phyloP scores from a whole-genome alignment of 768 basidiomycete genomes.

The Boletus vermiculosoides region DNA sequence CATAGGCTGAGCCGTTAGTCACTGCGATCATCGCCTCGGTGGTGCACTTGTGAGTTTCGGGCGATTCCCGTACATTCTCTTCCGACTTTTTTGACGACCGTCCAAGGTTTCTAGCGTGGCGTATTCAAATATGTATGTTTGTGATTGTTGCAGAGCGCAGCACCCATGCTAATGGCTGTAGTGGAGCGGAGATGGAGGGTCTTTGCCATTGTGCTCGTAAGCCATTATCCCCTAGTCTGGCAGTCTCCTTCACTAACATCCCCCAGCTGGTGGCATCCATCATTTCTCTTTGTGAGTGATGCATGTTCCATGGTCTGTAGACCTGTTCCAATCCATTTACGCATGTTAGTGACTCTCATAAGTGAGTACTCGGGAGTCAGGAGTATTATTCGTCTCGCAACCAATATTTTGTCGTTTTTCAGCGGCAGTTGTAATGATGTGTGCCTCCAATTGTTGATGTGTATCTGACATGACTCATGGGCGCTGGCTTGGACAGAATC shows the following conservation, averaged over 20 bases:
- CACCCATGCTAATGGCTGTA: neutral
- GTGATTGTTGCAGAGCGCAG: neutral
- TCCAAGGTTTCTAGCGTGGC: slow-evolving; percentile 4
- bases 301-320: neutral
- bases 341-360: neutral
- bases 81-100: neutral
- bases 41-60: slow-evolving; percentile 1
- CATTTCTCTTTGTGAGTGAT: neutral
- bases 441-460: neutral
- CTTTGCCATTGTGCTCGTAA: neutral
- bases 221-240: neutral
- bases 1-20: neutral
- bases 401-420: neutral
- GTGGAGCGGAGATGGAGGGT: slow-evolving; percentile 1
- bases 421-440: neutral
- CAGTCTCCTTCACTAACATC: neutral
- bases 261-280: neutral
- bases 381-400: neutral
- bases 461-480: neutral
- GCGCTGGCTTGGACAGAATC: neutral
- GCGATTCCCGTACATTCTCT: neutral
- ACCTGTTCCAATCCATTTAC: neutral
- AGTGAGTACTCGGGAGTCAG: neutral
- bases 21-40: neutral
- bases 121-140: slow-evolving; percentile 1